Conservation (phyloP, 1,284 basidiomycete genomes). For the Xerocomus nothofagi region DNA sequence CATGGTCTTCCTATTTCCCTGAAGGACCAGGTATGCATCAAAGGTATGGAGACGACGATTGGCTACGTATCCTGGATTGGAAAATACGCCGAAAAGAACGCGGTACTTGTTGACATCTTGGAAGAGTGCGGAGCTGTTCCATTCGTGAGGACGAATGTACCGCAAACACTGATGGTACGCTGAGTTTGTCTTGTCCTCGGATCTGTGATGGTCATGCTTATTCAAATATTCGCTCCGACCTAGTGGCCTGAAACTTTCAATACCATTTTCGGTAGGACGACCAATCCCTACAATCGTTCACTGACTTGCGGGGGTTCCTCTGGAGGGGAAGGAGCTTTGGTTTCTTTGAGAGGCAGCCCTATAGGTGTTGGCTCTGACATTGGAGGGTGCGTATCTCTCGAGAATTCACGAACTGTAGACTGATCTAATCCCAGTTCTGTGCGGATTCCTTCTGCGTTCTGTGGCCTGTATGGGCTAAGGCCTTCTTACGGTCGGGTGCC, state of each 20-base stretch:
- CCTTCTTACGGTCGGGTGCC: constrained; percentile 73
- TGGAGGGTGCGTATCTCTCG: constrained; percentile 47
- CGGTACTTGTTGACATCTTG: constrained; percentile 60
- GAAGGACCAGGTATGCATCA: constrained; percentile 59
- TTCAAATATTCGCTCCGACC: neutral
- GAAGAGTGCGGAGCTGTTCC: constrained; percentile 63
- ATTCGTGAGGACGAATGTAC: constrained; percentile 71
- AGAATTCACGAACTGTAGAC: neutral
- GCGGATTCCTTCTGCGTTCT: constrained; percentile 67
- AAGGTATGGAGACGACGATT: constrained; percentile 54
- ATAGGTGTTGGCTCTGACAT: constrained; percentile 72
- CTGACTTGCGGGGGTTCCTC: constrained; percentile 59
- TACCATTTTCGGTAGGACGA: constrained; percentile 66
- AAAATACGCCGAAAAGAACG: constrained; percentile 51
- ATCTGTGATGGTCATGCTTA: neutral
- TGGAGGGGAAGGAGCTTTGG: constrained; percentile 66
- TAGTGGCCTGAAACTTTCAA: constrained; percentile 67
- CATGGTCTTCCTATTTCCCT: constrained; percentile 64
- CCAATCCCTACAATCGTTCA: constrained; percentile 58
- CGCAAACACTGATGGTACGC: constrained; percentile 62
- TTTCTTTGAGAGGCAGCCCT: constrained; percentile 55
- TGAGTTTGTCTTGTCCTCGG: neutral
- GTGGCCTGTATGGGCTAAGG: constrained; percentile 68
- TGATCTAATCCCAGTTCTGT: constrained; percentile 47
- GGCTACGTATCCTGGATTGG: constrained; percentile 71